phyloP scores from a whole-genome alignment of 495 filamentous ascomycete species.

The Cladorrhinum samala region DNA sequence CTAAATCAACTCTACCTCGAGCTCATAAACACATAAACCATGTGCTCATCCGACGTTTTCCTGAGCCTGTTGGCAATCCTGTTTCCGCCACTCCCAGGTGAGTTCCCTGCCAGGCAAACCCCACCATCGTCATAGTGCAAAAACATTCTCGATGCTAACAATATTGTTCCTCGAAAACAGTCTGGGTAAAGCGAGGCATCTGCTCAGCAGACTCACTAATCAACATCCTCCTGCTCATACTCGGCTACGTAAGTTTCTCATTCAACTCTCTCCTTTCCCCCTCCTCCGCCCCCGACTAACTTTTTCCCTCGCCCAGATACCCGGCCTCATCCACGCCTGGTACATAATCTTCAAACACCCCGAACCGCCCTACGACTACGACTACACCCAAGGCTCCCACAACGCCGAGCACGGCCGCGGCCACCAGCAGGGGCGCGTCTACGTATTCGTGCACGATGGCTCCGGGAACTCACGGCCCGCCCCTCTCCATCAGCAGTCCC shows the following conservation, averaged over 20 bases:
- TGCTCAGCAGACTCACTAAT: conserved; percentile 91
- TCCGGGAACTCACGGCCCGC: conserved; percentile 9
- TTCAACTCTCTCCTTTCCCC: background rate
- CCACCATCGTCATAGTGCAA: conserved; percentile 9
- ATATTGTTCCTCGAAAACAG: conserved; percentile 36
- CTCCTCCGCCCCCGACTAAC: conserved; percentile 3
- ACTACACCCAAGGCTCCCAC: conserved; percentile 40
- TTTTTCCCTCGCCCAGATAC: conserved; percentile 44
- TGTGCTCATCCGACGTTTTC: conserved; percentile 77
- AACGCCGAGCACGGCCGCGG: conserved; percentile 43
- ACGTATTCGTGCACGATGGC: conserved; percentile 56
- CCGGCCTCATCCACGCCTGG: conserved; percentile 91
- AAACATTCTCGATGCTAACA: background rate
- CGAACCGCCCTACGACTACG: conserved; percentile 62
- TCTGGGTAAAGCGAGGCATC: conserved; percentile 93
- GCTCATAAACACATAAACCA: conserved; percentile 1
- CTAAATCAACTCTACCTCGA: background rate
- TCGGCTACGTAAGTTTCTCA: conserved; percentile 59
- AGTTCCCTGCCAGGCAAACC: conserved; percentile 26
- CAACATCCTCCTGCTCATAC: conserved; percentile 84
- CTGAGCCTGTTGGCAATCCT: conserved; percentile 82
- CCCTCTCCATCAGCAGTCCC: conserved; percentile 12
- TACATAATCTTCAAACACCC: conserved; percentile 95
- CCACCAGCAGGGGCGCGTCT: conserved; percentile 37
- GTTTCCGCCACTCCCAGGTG: conserved; percentile 91